These are phyloP conservation scores for Helenozyma baotianmanensis DNA, from an alignment of 805 yeast species.

Conservation along the genomic window DNA sequence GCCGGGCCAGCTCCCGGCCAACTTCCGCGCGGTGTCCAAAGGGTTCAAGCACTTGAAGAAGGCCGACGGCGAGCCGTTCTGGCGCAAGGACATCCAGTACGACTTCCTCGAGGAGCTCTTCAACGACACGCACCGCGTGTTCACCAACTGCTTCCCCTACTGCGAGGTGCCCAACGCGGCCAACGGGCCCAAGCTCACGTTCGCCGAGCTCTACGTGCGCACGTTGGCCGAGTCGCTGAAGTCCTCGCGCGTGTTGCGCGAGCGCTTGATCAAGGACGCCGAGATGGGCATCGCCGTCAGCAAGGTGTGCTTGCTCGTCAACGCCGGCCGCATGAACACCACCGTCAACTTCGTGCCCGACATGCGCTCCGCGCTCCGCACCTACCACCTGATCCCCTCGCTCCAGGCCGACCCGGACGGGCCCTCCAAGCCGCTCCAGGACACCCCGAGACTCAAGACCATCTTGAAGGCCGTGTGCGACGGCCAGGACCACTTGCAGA, in stretches of 20 bases:
- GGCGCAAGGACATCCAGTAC: conserved; percentile 84
- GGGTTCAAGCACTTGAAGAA: conserved; percentile 69
- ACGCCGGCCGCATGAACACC: conserved; percentile 91
- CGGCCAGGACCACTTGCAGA: conserved; percentile 47
- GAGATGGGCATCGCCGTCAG: conserved; percentile 67
- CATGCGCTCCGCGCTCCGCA: conserved; percentile 89
- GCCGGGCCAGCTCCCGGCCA: conserved; percentile 11
- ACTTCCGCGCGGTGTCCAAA: conserved; percentile 13
- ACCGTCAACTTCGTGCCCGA: conserved; percentile 92
- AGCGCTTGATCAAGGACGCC: conserved; percentile 60
- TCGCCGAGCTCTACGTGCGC: conserved; percentile 77
- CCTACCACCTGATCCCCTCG: conserved; percentile 90
- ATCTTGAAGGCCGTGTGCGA: conserved; percentile 87
- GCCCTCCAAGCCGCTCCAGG: conserved; percentile 72
- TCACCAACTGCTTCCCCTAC: conserved; percentile 56
- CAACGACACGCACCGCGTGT: conserved; percentile 57
- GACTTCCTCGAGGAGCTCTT: conserved; percentile 67
- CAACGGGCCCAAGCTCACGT: conserved; percentile 53
- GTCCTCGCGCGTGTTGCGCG: conserved; percentile 78
- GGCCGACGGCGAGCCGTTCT: conserved; percentile 86
- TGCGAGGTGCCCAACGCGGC: conserved; percentile 34
- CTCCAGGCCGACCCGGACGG: conserved; percentile 65
- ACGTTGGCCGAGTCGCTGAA: conserved; percentile 79
- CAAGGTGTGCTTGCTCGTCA: conserved; percentile 80
- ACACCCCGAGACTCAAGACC: conserved; percentile 88